Conservation (phyloP, 768 basidiomycete genomes). For the Mycena rosella region DNA sequence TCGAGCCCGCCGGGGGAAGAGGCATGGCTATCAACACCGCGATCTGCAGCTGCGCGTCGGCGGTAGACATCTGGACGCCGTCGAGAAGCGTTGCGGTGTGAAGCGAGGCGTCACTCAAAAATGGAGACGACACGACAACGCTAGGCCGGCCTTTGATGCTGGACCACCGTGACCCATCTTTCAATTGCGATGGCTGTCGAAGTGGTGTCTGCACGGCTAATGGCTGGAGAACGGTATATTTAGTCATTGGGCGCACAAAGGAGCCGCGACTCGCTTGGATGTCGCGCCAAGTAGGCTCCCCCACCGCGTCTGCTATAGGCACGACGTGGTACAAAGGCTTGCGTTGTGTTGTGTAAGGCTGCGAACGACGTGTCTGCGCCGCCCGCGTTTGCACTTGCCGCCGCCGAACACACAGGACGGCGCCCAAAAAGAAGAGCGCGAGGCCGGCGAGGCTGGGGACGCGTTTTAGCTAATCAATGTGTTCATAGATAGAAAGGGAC, state of each 20-base stretch:
- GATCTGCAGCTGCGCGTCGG: slow-evolving; percentile 14
- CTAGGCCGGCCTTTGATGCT: not conserved
- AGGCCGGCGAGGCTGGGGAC: not conserved
- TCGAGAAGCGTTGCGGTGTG: not conserved
- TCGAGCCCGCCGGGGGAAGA: not conserved
- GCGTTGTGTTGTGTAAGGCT: not conserved
- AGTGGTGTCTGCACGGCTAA: slow-evolving; percentile 12
- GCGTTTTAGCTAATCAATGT: not conserved
- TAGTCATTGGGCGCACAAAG: not conserved
- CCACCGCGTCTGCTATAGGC: not conserved
- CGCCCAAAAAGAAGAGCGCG: not conserved
- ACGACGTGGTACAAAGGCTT: slow-evolving; percentile 14
- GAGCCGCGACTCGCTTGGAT: slow-evolving; percentile 14
- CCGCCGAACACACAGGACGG: not conserved
- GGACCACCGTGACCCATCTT: not conserved
- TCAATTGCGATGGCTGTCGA: not conserved
- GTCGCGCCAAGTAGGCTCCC: slow-evolving; percentile 1
- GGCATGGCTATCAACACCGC: slow-evolving; percentile 27
- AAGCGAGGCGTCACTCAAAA: slow-evolving; percentile 6
- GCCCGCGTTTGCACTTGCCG: not conserved
- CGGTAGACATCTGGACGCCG: not conserved
- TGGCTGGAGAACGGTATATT: slow-evolving; percentile 9
- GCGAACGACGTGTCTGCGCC: not conserved
- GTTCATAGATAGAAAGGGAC: not conserved
- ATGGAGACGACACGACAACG: not conserved